These are phyloP conservation scores for Wallacemonas sp. DNA, from an alignment of 208 protist genomes.

Conservation along the genomic window DNA sequence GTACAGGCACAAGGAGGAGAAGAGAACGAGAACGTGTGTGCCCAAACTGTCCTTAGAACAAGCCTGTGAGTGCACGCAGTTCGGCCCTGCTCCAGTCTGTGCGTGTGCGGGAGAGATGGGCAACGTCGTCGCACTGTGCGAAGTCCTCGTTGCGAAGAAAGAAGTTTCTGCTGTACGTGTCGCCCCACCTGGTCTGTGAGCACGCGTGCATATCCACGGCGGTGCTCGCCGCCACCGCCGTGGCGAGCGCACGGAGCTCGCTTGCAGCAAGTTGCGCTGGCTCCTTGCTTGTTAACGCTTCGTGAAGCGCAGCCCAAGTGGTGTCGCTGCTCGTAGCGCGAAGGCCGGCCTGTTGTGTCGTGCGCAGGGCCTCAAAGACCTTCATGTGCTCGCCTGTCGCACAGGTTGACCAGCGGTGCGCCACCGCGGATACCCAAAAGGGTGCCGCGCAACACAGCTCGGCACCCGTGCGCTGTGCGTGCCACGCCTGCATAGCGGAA, in stretches of 20 bases:
- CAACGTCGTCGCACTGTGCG: constrained; percentile 14
- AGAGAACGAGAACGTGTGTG: not conserved
- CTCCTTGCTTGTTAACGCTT: too few relatives aligned
- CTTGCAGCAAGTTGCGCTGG: too few relatives aligned
- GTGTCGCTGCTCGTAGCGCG: too few relatives aligned
- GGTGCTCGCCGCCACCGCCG: constrained; percentile 1
- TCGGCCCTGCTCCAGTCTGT: not conserved
- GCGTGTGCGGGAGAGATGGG: not conserved
- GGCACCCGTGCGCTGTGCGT: constrained; percentile 9
- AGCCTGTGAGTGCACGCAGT: not conserved
- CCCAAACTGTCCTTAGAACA: not conserved
- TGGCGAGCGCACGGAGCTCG: too few relatives aligned
- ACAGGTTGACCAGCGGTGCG: constrained; percentile 20
- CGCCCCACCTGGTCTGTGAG: not conserved
- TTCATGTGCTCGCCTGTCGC: not conserved
- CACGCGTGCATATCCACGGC: not conserved
- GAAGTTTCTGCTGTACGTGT: constrained; percentile 17
- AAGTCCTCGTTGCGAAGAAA: constrained; percentile 33
- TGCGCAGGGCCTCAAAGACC: not conserved
- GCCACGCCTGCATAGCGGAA: constrained; percentile 38
- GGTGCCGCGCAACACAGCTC: constrained; percentile 15
- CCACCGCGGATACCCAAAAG: constrained; percentile 69
- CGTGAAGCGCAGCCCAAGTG: too few relatives aligned
- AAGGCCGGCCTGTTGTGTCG: not conserved
- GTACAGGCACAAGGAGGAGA: too few relatives aligned